Base-by-base conservation (phyloP, 306 rosid species). In the Ormosia semicastrata region DNA sequence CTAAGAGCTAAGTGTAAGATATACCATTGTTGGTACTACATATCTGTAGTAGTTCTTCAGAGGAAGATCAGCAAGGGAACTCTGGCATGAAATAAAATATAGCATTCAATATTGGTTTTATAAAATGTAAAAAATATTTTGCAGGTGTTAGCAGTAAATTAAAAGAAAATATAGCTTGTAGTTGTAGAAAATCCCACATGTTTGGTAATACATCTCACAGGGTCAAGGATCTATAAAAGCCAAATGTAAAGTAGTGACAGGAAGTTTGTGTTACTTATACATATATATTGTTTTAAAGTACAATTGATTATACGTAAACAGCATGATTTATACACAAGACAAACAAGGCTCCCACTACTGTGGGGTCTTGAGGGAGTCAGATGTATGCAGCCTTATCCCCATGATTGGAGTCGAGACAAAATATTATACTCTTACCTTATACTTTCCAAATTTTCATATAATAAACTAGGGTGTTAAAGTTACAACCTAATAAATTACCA, bases 31-130 rank as follows among this genome's bases (percentile, higher is more conserved):
- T 18, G 99, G 99, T 36, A 95, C 91, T 4, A 95, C 97, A 83
- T 92, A 93, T 91, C 99, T 86, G 91, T 95, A 95, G 90, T 95
- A 95, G 77, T 87, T 93, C 97, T 95, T 95, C 86, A 95, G 79
- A 83, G 99, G 99, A 79, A 95, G 93, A 91, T 95, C 99, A 79
- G 90, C 96, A 84, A 95, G 98, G 72, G 99, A 95, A 88, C 98
- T 92, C 98, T 95, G 97, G 79, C 81, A 90, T 57, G 66, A 82
- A 90, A 79, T 52, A 68, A 83, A 82, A 75, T 76, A 47, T 11
- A 37, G 52, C 34, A 83, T 57, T 69, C 52, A 83, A 59, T n/a
- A 84, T 71, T 4, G 73, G 63, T 82, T 62, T 52, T 75, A 49
- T 34, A 54, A 58, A 75, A 17, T 67, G 44, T 18, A 46, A 43